These are phyloP conservation scores for Polyrhizophydium stewartii DNA, from an alignment of 371 early-diverging fungal genomes.

Conservation along the genomic window DNA sequence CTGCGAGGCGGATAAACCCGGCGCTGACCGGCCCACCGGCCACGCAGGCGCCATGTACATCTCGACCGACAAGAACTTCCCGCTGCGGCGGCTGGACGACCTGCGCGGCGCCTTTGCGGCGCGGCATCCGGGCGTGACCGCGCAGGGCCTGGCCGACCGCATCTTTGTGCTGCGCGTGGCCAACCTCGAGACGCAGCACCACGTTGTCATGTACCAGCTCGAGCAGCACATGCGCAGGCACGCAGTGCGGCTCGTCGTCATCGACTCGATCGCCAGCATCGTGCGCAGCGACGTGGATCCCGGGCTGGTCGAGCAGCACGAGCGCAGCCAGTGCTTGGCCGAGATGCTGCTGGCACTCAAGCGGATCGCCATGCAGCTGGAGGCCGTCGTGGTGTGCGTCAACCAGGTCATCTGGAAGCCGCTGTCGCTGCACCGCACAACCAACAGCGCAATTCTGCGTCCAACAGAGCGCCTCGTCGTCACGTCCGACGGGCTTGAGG, in stretches of 20 bases:
- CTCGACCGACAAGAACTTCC: constrained; percentile 61
- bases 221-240: constrained; percentile 53
- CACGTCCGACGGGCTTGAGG: not conserved
- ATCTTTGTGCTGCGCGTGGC: constrained; percentile 61
- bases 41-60: constrained; percentile 49
- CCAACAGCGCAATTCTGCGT: not conserved
- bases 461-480: not conserved
- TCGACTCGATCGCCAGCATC: constrained; percentile 82
- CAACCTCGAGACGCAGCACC: constrained; percentile 66
- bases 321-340: not conserved
- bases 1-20: constrained; percentile 16
- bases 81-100: constrained; percentile 30
- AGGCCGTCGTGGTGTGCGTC: constrained; percentile 60
- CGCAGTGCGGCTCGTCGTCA: constrained; percentile 61
- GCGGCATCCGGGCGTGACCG: constrained; percentile 11
- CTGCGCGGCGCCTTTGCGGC: not conserved
- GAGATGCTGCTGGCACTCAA: constrained; percentile 38
- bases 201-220: constrained; percentile 65
- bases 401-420: constrained; percentile 50
- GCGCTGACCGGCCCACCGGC: constrained; percentile 1
- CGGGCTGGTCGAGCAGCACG: not conserved
- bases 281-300: constrained; percentile 53
- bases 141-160: constrained; percentile 27
- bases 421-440: not conserved
- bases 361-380: constrained; percentile 50